phyloP scores from a whole-genome alignment of 2,329 filamentous ascomycete species.

The Venturia oleaginea region DNA sequence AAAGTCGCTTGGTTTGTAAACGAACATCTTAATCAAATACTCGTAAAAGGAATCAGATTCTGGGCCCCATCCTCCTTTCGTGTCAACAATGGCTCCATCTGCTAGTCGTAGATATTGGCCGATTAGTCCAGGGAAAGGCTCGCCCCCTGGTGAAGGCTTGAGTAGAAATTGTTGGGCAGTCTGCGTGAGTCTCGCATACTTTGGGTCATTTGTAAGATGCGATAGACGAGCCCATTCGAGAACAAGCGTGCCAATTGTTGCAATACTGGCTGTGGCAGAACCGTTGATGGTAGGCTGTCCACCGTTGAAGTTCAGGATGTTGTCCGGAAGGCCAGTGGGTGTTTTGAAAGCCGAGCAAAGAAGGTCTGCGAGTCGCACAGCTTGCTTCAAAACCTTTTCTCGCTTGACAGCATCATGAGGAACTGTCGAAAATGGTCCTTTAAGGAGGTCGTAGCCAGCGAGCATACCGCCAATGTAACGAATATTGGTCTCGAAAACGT shows the following conservation, averaged over 20 bases:
- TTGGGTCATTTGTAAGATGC: constrained; percentile 59
- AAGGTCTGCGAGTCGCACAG: constrained; percentile 58
- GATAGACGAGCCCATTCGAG: constrained; percentile 77
- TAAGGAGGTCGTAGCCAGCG: constrained; percentile 66
- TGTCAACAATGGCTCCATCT: constrained; percentile 59
- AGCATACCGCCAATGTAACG: constrained; percentile 75
- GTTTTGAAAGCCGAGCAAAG: constrained; percentile 74
- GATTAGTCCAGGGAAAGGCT: constrained; percentile 70
- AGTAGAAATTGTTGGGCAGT: constrained; percentile 65
- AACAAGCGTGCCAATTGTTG: constrained; percentile 67
- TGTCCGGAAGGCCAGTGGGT: constrained; percentile 63
- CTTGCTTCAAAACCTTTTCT: constrained; percentile 55
- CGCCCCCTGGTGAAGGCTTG: constrained; percentile 47
- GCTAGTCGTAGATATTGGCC: constrained; percentile 57
- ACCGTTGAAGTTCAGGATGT: constrained; percentile 48
- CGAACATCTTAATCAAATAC: constrained; percentile 84
- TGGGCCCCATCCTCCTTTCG: constrained; percentile 64
- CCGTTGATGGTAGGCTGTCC: constrained; percentile 21
- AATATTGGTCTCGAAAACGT: constrained; percentile 84
- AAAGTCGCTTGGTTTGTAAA: constrained; percentile 64
- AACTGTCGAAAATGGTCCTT: constrained; percentile 49
- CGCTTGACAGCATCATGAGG: constrained; percentile 34
- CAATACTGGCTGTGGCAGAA: constrained; percentile 53
- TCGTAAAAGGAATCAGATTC: constrained; percentile 78
- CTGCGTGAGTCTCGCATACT: constrained; percentile 58